Base-by-base conservation (phyloP, 371 early-diverging fungal species). In the Blakeslea trispora region DNA sequence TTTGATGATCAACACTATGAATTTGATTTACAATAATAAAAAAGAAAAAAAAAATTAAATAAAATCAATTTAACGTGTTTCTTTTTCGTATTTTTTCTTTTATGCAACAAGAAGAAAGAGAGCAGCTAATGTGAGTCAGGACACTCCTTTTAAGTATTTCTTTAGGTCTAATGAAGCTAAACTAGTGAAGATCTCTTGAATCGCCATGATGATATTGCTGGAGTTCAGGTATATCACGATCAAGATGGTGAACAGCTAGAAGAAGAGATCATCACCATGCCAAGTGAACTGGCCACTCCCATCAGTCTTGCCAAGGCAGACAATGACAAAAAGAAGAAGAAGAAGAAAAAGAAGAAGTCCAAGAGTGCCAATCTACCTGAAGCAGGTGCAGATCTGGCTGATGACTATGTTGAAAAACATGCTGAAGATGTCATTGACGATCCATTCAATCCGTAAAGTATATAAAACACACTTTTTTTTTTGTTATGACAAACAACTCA, bases 291-390 rank as follows among this genome's bases (percentile, higher is more conserved):
- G 2, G 54, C 71, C 5, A 71, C 67, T 11, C 67, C 71, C 23
- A 50, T 67, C 11, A 63, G 57, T 39, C 50, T 71, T 21, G 39
- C 37, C 10, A 17, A 48, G 8, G 34, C 24, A 8, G 61, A 61
- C 10, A 17, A 46, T 13, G 41, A 40, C 0, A 57, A 71, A 21
- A 74, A 77, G 42, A 74, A 76, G 57, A 81, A 81, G 55, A 84
- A 79, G 66, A 84, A 79, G 63, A 84, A 75, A 57, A 82, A 72
- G 62, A 84, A 70, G 57, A 81, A 77, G 59, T 61, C 64, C 28
- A 81, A 80, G 54, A 68, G 64, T 17, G 64, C 72, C 31, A 61
- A 68, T n/a, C 64, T 79, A 42, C 78, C 79, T n/a, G 79, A 79
- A 24, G 74, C 81, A n/a, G 85, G 82, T n/a, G 59, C 76, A 22